These are phyloP conservation scores for Naganishia onofrii DNA, from an alignment of 768 basidiomycete species.

Conservation along the genomic window DNA sequence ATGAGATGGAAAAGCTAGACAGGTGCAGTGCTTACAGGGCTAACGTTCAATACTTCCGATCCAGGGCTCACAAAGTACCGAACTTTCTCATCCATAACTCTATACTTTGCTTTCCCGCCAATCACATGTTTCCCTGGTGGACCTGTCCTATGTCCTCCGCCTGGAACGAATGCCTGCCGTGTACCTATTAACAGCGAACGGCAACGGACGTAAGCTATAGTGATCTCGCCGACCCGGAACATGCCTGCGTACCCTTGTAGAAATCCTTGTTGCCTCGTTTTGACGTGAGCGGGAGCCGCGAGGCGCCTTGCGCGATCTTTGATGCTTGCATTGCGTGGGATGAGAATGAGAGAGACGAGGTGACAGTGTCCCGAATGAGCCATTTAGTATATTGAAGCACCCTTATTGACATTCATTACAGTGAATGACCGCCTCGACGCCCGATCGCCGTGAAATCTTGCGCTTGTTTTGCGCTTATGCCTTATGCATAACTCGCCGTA, in stretches of 20 bases:
- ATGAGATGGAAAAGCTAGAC: neutral
- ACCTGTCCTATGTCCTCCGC: slow-evolving; percentile 77
- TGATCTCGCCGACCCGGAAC: neutral
- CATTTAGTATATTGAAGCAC: no score
- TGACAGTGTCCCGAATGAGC: no score
- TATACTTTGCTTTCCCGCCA: slow-evolving; percentile 69
- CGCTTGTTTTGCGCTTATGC: slow-evolving; percentile 3
- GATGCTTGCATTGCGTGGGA: slow-evolving; percentile 41
- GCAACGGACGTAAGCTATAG: neutral
- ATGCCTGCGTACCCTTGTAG: slow-evolving; percentile 73
- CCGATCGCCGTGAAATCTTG: neutral
- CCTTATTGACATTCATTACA: no score
- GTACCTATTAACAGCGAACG: slow-evolving; percentile 66
- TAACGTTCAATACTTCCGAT: slow-evolving; percentile 39
- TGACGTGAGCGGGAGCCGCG: slow-evolving; percentile 72
- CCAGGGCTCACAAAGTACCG: slow-evolving; percentile 75
- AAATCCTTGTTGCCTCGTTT: slow-evolving; percentile 93
- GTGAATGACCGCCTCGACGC: neutral
- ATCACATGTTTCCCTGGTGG: slow-evolving; percentile 82
- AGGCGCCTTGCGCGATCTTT: slow-evolving; percentile 57
- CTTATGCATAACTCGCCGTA: no score
- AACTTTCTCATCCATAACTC: slow-evolving; percentile 76
- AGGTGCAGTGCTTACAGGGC: slow-evolving; percentile 36
- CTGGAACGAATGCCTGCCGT: slow-evolving; percentile 72
- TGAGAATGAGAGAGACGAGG: neutral